Conservation (phyloP, 78 protist genomes). For the Dictyostelium capitatum region DNA sequence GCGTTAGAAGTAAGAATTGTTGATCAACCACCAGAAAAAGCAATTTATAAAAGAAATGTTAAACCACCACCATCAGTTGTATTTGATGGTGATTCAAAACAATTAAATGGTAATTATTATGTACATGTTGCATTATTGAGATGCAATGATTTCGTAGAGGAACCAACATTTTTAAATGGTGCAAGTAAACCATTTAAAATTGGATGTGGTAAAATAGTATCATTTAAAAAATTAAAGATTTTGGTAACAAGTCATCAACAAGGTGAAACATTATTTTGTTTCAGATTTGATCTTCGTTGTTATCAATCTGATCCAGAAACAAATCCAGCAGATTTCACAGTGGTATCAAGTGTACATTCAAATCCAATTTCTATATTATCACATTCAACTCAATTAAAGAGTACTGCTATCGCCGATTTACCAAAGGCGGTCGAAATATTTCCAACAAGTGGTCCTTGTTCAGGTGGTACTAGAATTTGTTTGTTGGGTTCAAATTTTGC, state of each 20-base stretch:
- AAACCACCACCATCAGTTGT: constrained; percentile 86
- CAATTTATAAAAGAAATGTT: constrained; percentile 84
- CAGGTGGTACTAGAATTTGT: constrained; percentile 87
- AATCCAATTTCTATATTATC: constrained; percentile 81
- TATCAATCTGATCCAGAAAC: constrained; percentile 48
- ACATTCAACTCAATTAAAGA: constrained; percentile 86
- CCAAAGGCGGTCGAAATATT: constrained; percentile 74
- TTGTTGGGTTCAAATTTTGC: constrained; percentile 85
- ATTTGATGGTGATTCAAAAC: constrained; percentile 79
- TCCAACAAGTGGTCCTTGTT: constrained; percentile 77
- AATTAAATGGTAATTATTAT: constrained; percentile 80
- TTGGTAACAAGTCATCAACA: constrained; percentile 85
- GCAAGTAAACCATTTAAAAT: constrained; percentile 44
- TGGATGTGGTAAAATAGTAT: constrained; percentile 44
- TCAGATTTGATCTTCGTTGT: constrained; percentile 83
- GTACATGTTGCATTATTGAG: constrained; percentile 45
- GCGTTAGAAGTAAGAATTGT: constrained; percentile 69
- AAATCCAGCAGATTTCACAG: constrained; percentile 63
- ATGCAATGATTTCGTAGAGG: constrained; percentile 82
- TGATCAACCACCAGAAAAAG: constrained; percentile 88
- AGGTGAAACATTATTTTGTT: constrained; percentile 84
- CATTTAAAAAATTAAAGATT: constrained; percentile 77
- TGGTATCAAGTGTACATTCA: constrained; percentile 41
- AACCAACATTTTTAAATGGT: constrained; percentile 81
- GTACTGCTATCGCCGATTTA: constrained; percentile 45